phyloP scores from a whole-genome alignment of 2,329 filamentous ascomycete species.

The Gyromitra esculenta region DNA sequence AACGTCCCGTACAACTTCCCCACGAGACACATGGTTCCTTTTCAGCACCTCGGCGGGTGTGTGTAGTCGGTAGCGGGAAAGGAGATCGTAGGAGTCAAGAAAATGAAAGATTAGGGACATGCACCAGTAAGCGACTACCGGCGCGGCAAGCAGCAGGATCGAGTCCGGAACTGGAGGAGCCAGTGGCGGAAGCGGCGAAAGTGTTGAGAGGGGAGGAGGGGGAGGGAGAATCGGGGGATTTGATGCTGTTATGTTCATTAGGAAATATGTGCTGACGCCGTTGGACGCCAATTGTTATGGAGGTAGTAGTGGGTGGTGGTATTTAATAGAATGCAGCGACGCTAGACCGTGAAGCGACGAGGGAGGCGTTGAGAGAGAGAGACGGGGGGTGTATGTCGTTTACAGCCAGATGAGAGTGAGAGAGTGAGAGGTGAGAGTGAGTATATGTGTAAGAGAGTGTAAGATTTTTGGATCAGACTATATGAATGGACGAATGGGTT shows the following conservation, averaged over 20 bases:
- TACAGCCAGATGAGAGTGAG: no score
- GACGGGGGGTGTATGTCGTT: neutral
- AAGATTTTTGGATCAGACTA: conserved; percentile 17
- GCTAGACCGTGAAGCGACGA: conserved; percentile 7
- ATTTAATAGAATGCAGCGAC: neutral
- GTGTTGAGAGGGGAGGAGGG: conserved; percentile 77
- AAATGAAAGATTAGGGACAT: conserved; percentile 86
- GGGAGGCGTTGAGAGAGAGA: neutral
- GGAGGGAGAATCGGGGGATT: conserved; percentile 75
- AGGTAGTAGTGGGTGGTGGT: conserved; percentile 2
- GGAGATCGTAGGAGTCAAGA: conserved; percentile 85
- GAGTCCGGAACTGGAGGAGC: conserved; percentile 83
- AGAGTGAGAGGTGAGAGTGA: neutral
- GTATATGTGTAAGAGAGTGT: neutral
- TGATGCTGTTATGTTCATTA: conserved; percentile 59
- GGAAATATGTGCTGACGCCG: conserved; percentile 36
- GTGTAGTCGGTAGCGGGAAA: conserved; percentile 90
- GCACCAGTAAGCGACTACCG: conserved; percentile 86
- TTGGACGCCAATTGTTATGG: conserved; percentile 37
- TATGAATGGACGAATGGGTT: conserved; percentile 12
- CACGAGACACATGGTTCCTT: conserved; percentile 85
- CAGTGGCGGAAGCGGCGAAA: conserved; percentile 75
- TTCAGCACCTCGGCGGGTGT: conserved; percentile 90
- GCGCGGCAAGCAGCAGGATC: conserved; percentile 77
- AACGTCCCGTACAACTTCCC: conserved; percentile 89